Percentiles rank a stretch among this genome's conserved stretches.
These are phyloP conservation scores for Alloascoidea africana DNA, from an alignment of 805 yeast genomes.

Conservation along the genomic window DNA sequence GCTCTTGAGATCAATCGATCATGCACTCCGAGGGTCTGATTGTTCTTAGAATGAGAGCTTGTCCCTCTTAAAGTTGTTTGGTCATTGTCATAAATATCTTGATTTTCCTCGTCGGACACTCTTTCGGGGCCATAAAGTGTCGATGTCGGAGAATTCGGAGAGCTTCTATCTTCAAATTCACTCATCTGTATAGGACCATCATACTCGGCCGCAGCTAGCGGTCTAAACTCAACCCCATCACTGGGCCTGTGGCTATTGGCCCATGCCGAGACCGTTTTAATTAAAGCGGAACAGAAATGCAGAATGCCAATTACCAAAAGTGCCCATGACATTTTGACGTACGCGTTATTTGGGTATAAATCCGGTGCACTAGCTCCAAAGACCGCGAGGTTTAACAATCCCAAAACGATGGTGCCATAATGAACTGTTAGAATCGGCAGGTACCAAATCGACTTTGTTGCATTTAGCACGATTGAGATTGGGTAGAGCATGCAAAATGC, in stretches of 20 bases:
- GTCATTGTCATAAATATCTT: not conserved
- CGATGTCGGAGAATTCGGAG: too few species aligned
- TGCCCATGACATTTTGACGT: conserved; percentile 48
- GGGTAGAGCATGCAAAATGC: conserved; percentile 52
- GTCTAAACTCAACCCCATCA: not conserved
- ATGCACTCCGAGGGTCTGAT: not conserved
- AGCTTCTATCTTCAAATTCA: not conserved
- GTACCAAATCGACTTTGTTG: conserved; percentile 41
- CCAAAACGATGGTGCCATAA: conserved; percentile 26
- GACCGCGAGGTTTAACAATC: conserved; percentile 39
- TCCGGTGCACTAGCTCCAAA: conserved; percentile 45
- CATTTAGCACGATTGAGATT: conserved; percentile 45
- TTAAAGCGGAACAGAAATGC: conserved; percentile 41
- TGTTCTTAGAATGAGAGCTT: too few species aligned
- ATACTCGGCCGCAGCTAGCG: not conserved
- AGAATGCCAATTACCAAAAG: conserved; percentile 33
- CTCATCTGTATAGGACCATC: not conserved
- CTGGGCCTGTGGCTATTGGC: conserved; percentile 11
- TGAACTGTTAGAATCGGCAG: conserved; percentile 40
- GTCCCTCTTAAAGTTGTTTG: not conserved
- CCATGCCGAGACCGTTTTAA: conserved; percentile 31
- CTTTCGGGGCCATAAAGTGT: not conserved
- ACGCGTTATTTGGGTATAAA: conserved; percentile 67
- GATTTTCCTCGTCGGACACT: not conserved
- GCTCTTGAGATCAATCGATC: not conserved